Base-by-base conservation (phyloP, 2,329 filamentous ascomycete species). In the Ceratocystis albifundus region DNA sequence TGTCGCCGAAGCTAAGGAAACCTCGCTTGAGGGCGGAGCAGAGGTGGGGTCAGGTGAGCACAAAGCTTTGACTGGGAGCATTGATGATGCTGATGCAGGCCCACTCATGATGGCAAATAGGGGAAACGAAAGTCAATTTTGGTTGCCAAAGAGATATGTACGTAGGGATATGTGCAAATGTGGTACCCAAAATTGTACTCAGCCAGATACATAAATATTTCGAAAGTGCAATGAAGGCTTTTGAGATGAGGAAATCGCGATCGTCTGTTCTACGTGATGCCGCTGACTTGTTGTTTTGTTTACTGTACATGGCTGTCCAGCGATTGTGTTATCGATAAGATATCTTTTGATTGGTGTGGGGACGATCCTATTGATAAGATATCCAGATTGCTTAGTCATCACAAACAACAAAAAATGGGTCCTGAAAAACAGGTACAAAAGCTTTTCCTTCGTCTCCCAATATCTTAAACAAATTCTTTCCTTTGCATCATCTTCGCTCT, bases 371-470 rank as follows among this genome's bases (percentile, higher is more conserved):
- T 12, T 25, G 48, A 28, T 53, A 53, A 28, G 20, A 28, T 15
- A 15, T 4, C 0, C 3, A 0, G 3, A 4, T 0, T 6, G 48
- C 48, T 53, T 53, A 53, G 48, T 53, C 48, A 53, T 4, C 3
- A 12, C 22, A 10, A 28, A 7, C 17, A 30, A 4, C 3, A 62
- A 28, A 28, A 62, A 22, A 46, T 59, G 55, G 55, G 28, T n/a
- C 55, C 8, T 59, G n/a, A 62, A 46, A 45, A 62, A 46, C 61
- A 44, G 10, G 61, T 62, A 46, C 61, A 45, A 62, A 62, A 45
- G n/a, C 55, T 59, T 59, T 41, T 41, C 8, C 17, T 5, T 5
- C 22, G 55, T 30, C 55, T 20, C 5, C 15, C 0, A 59, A 4
- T 1, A 1, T 15, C 36, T 3, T 12, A 1, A 12, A 4, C 10